Percentiles rank a stretch among this genome's conserved stretches.
These are phyloP conservation scores for Megacollybia marginata DNA, from an alignment of 768 basidiomycete genomes.

Conservation along the genomic window DNA sequence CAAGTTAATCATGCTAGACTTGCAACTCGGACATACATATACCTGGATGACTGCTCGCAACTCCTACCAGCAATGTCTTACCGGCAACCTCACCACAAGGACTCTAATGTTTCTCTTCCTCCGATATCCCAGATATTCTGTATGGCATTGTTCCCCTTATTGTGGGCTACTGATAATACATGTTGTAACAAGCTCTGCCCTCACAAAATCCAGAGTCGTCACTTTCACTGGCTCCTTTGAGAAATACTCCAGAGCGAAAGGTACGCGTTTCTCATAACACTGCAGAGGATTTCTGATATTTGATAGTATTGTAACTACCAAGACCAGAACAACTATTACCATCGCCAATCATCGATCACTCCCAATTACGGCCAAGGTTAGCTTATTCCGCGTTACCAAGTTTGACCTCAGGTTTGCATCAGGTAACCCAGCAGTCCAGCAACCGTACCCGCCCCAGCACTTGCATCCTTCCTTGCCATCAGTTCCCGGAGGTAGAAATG, in stretches of 20 bases:
- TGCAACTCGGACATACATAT: background rate
- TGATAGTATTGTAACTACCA: too few species aligned
- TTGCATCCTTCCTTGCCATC: too few species aligned
- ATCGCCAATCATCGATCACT: too few species aligned
- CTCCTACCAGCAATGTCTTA: background rate
- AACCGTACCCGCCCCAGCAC: too few species aligned
- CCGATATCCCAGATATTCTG: constrained; percentile 11
- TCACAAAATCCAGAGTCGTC: constrained; percentile 1
- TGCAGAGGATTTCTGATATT: too few species aligned
- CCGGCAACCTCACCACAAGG: constrained; percentile 1
- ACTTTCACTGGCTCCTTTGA: constrained; percentile 4
- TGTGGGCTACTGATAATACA: background rate
- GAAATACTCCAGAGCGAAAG: background rate
- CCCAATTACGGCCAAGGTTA: too few species aligned
- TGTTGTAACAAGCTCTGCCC: constrained; percentile 2
- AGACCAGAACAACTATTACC: too few species aligned
- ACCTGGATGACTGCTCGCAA: background rate
- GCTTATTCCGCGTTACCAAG: too few species aligned
- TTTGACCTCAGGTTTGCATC: too few species aligned
- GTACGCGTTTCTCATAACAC: too few species aligned
- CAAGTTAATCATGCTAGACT: background rate
- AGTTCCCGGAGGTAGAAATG: too few species aligned
- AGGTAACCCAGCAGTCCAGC: too few species aligned
- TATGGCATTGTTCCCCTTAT: background rate
- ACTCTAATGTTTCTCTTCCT: constrained; percentile 5